Base-by-base conservation (phyloP, 352 stramenopile species). In the Thalassiosira mediterranea region DNA sequence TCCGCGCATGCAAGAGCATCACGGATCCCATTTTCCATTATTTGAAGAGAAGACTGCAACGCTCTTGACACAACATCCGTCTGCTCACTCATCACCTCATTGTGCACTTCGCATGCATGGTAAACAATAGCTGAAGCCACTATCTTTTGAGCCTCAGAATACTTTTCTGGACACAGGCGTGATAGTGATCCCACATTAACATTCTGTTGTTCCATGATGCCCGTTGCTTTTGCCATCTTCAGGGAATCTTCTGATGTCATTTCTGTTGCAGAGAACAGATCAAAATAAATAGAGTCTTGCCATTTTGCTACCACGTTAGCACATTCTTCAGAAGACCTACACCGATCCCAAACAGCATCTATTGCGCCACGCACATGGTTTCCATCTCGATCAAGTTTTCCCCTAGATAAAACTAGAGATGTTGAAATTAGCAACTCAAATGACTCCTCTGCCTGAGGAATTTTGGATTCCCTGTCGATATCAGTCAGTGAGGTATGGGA, bases 11-110 rank as follows among this genome's bases (percentile, higher is more conserved):
- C n/a, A 3, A 81, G 57, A 77, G 83, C 61, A 44, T 77, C 51
- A 10, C 88, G 75, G 2, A 91, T 72, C 71, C 76, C 81, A 80
- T 76, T 74, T 51, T 93, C 88, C 67, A 93, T 79, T 29, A 92
- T 82, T 23, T 75, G 72, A 26, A 81, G 56, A 48, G 81, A 82
- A 61, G 40, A 26, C 48, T 38, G 40, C 70, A 78, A 88, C 19
- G 86, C 59, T 42, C 66, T 38, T 17, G 71, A 19, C 34, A 80
- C 47, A 54, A 60, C 34, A 40, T 74, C 51, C 21, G 59, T 58
- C 34, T 69, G 28, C 34, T 70, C 60, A 54, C 57, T 40, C 15
- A 34, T 60, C 10, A 4, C 61, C 4, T 65, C 34, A 17, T 32
- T 21, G 29, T 13, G 11, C 28, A 7, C 13, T 4, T 46, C 44